Evolutionary conservation across 2,329 filamentous ascomycete genomes (phyloP).

Genomic region (Penicillium hesseltinei): DNA sequence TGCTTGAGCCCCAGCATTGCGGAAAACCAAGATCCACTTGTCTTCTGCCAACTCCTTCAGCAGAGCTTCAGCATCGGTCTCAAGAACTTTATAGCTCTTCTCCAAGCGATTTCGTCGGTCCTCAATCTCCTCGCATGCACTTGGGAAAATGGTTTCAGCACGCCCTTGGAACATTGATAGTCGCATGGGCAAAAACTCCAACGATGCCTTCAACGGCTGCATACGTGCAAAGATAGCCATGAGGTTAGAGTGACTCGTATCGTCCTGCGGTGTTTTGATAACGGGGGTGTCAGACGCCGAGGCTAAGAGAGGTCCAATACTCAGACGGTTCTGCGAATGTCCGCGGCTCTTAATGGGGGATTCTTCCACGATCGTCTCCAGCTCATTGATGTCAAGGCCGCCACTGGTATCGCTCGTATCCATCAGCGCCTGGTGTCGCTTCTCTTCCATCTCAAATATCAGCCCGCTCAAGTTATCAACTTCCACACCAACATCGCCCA

Average conservation of each 20-base stretch:
- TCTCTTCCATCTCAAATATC: conserved; percentile 98
- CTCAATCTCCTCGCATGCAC: conserved; percentile 84
- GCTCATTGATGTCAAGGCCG: conserved; percentile 75
- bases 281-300: conserved; percentile 43
- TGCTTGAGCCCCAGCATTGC: conserved; percentile 85
- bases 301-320: conserved; percentile 62
- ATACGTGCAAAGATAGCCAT: conserved; percentile 90
- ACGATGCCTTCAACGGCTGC: conserved; percentile 86
- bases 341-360: conserved; percentile 60
- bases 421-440: conserved; percentile 73
- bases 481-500: conserved; percentile 90
- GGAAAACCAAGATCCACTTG: conserved; percentile 92
- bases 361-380: conserved; percentile 92
- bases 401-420: conserved; percentile 56
- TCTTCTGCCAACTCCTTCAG: conserved; percentile 91
- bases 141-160: conserved; percentile 77
- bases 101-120: conserved; percentile 73
- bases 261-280: conserved; percentile 64
- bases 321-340: conserved; percentile 63
- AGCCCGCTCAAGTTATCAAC: conserved; percentile 74
- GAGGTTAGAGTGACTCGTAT: conserved; percentile 81
- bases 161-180: conserved; percentile 80
- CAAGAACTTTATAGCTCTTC: conserved; percentile 80
- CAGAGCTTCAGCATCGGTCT: conserved; percentile 84
- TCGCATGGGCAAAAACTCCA: conserved; percentile 95